Evolutionary conservation across 1,139 yeast species (phyloP), one percentile per base, ranked within the genome.

Genomic region (Pichia sp.): DNA sequence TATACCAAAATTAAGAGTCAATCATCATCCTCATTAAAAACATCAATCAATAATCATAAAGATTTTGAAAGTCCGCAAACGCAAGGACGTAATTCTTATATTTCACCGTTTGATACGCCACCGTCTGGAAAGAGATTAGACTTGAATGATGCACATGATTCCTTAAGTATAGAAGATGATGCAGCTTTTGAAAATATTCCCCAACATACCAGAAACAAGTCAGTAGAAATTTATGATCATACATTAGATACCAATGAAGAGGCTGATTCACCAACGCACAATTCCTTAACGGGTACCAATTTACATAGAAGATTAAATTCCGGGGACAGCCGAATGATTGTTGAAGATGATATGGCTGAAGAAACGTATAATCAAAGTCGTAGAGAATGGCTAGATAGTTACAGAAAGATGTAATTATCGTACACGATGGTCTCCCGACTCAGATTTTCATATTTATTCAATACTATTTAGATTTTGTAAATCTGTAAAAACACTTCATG

Each of bases 61-160:
- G 39, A 31, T 8, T 27, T 34, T 25, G 39, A 43, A 28, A 41
- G 37, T 36, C 44, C 44, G 40, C 46, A 26, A 45, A 44, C 39
- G 18, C 18, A 18, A 38, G 7, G 8, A 4, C 27, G 7, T 31
- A 10, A 34, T 28, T 11, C 32, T 8, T 30, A 28, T 7, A 18
- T 42, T 10, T 53, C 60, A 6, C 63, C 63, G 10, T 58, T 59
- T 46, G 61, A 58, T 34, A 60, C 62, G 4, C 62, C 64, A 6
- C 62, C 63, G 5, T 26, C 50, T 11, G 29, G 30, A 8, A 44
- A 40, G n/a, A 31, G 7, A 1, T 7, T 44, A 4, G 11, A 18
- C 29, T 25, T 35, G 8, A 26, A 37, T 8, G 31, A 38, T 25
- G 33, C 9, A 8, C 39, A 43, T 35, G 18, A 41, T n/a, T 27